phyloP scores from a whole-genome alignment of 2,329 filamentous ascomycete genomes.

The Diaporthe destruens region DNA sequence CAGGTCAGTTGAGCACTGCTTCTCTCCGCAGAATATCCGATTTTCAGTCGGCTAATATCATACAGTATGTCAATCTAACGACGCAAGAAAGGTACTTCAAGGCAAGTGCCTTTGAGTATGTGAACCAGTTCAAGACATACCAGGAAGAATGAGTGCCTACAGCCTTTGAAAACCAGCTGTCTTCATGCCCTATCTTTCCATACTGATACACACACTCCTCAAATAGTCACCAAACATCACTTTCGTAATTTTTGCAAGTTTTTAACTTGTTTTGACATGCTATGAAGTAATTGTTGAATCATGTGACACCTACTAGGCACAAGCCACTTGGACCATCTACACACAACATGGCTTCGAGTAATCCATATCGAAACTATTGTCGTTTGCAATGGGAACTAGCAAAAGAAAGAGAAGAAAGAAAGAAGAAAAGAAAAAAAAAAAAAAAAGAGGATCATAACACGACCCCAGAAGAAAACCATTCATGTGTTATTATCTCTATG shows the following conservation, averaged over 20 bases:
- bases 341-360: too few species aligned
- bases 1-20: not conserved
- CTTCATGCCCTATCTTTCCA: too few species aligned
- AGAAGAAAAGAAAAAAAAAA: too few species aligned
- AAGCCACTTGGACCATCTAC: too few species aligned
- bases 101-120: constrained; percentile 29
- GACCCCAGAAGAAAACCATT: too few species aligned
- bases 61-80: constrained; percentile 27
- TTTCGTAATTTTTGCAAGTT: not conserved
- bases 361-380: too few species aligned
- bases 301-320: not conserved
- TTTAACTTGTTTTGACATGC: not conserved
- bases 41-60: not conserved
- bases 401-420: too few species aligned
- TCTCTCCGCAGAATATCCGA: too few species aligned
- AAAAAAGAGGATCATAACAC: too few species aligned
- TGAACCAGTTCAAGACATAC: constrained; percentile 17
- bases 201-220: not conserved
- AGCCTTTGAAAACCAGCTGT: too few species aligned
- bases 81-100: constrained; percentile 34
- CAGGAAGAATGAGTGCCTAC: not conserved
- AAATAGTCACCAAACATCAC: not conserved
- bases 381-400: too few species aligned
- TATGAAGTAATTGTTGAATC: not conserved
- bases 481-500: too few species aligned